Base-by-base conservation (phyloP, 306 rosid species). In the Dicorynia guianensis region DNA sequence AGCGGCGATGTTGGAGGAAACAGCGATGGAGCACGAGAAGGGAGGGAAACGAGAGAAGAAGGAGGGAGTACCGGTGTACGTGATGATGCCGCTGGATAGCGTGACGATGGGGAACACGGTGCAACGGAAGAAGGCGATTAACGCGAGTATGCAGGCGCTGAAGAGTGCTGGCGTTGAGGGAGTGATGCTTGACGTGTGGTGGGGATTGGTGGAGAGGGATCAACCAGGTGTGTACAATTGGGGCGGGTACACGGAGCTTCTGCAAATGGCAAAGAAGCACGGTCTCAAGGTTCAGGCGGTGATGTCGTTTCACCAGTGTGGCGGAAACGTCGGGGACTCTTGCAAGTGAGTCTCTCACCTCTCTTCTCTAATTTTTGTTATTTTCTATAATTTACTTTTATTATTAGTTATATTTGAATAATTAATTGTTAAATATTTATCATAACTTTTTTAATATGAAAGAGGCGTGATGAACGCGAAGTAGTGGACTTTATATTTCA, bases 271-370 rank as follows among this genome's bases (percentile, higher is more conserved):
- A 25, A 90, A 86, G 92, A 92, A 84, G 75, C 90, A 89, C 38
- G 98, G 97, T 0, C 87, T 96, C 52, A 96, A 96, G 69, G 99
- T 96, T 13, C 99, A 96, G 85, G 98, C 98, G 35, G 98, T 96
- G 43, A 96, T 96, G 99, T 92, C 99, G 4, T 96, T 86, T 67
- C 99, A 96, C 59, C 93, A 86, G 71, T 96, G 99, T 42, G 99
- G 99, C 49, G 99, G 99, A 11, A 96, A 96, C 96, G 99, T 96
- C 40, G 99, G 99, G 0, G 99, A 96, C 71, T 90, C 98, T 56
- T 85, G 88, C 90, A 86, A 88, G 99, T 92, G 5, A 71, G 97
- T 87, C 4, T 38, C 58, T 63, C 67, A 43, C 19, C 17, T 0
- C 33, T 11, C 11, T 2, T 33, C 3, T 33, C 6, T 11, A 25